Evolutionary conservation across 176 grass and related monocot genomes (phyloP), one percentile per base, ranked within the genome.

Genomic region (Zizania latifolia): DNA sequence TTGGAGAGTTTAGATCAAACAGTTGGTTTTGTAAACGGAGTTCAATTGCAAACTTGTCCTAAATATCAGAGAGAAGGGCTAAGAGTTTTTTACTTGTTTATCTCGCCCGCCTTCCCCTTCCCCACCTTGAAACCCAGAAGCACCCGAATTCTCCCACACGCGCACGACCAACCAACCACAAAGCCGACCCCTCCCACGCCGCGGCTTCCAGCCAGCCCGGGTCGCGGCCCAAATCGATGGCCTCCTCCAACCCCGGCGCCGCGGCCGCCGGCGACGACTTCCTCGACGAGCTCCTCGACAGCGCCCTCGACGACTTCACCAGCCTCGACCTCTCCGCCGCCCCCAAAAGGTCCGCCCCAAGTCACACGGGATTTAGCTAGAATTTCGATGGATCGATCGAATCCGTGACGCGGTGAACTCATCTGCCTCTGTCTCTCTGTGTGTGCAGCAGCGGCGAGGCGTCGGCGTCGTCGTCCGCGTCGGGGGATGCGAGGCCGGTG

Each of bases 251-350:
- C 65, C 15, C 85, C 57, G 44, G 4, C 78, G 22, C 83, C 19
- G 24, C 35, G 15, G 19, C 68, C 26, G 10, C 46, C 33, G 45
- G 59, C 51, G 74, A 7, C 26, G 85, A 79, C 33, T 75, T 83
- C 68, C 85, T 87, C 33, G 85, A 87, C 80, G 75, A 78, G 53
- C 85, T 87, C 53, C 85, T 87, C 33, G 85, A 87, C 74, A 87
- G 85, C 80, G 85, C 85, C 61, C 85, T 87, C 61, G 85, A 87
- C 21, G 85, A 87, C 68, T 87, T 87, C 85, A 83, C 80, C 68
- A 79, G 53, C 85, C 80, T 87, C 80, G 68, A 87, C 78, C 80
- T 87, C 75, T 72, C 68, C 53, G 74, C 85, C 53, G 68, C 60
- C 10, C 60, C 80, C 40, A 78, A 87, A 62, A 87, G 85, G 85